phyloP scores from a whole-genome alignment of 257 asterid genomes.

The Solanum neorickii region DNA sequence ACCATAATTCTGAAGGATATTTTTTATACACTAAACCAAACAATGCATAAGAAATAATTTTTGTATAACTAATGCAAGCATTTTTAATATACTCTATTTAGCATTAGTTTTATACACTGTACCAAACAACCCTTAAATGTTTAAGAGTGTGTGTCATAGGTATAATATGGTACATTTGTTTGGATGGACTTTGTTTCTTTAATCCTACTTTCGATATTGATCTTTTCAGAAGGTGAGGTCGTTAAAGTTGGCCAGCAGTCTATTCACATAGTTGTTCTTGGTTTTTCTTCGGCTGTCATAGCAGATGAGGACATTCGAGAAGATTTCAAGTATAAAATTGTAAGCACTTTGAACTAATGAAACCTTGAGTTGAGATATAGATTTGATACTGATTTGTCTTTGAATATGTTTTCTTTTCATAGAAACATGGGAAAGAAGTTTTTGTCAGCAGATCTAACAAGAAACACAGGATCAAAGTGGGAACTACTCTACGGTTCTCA shows the following conservation, averaged over 20 bases:
- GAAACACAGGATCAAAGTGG: constrained; percentile 59
- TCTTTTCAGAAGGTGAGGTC: constrained; percentile 63
- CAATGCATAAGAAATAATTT: neutral
- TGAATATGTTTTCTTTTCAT: constrained; percentile 3
- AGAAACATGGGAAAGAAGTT: constrained; percentile 51
- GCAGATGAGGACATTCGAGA: constrained; percentile 52
- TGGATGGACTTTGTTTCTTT: neutral
- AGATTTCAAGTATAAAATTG: constrained; percentile 54
- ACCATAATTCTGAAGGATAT: neutral
- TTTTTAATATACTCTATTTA: neutral
- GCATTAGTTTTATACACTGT: neutral
- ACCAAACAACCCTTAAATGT: neutral
- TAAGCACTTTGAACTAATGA: constrained; percentile 15
- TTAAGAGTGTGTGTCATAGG: neutral
- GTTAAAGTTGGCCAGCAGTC: constrained; percentile 51
- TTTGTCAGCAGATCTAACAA: constrained; percentile 39
- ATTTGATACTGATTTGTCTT: neutral
- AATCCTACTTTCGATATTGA: neutral
- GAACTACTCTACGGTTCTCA: constrained; percentile 50
- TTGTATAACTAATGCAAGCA: neutral
- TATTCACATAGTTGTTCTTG: constrained; percentile 63
- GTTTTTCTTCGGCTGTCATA: constrained; percentile 56
- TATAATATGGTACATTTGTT: neutral
- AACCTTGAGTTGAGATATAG: neutral
- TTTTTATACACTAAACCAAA: neutral